phyloP scores from a whole-genome alignment of 345 rosid species.

The Salix udensis region DNA sequence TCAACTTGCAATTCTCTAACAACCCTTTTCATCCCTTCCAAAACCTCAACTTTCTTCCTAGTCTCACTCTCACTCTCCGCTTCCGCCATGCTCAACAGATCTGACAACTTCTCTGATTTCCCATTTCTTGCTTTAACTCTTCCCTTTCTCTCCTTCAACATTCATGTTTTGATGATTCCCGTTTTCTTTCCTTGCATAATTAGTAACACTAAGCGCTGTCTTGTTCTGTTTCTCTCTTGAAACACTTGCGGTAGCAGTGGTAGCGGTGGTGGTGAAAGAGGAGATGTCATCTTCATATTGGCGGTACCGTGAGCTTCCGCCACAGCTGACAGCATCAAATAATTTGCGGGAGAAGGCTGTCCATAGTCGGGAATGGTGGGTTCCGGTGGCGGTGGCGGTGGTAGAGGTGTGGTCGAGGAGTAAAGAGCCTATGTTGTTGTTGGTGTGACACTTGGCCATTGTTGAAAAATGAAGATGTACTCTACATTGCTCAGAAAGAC shows the following conservation, averaged over 20 bases:
- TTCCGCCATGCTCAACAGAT: conserved; percentile 76
- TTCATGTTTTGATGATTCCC: too few relatives aligned
- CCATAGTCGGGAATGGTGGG: conserved; percentile 54
- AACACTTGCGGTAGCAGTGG: not conserved
- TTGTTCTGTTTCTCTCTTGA: too few relatives aligned
- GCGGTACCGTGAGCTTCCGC: conserved; percentile 58
- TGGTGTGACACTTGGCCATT: conserved; percentile 75
- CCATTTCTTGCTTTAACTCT: conserved; percentile 8
- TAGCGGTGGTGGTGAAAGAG: conserved; percentile 9
- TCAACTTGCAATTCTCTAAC: conserved; percentile 58
- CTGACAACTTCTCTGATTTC: conserved; percentile 75
- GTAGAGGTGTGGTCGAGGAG: conserved; percentile 43
- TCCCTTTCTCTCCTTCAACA: not conserved
- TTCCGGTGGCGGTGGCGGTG: conserved; percentile 22
- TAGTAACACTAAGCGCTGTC: too few relatives aligned
- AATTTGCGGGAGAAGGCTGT: conserved; percentile 56
- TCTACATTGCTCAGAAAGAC: too few relatives aligned
- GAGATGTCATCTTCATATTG: conserved; percentile 28
- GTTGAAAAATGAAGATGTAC: not conserved
- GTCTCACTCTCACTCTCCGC: conserved; percentile 62
- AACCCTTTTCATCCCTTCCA: conserved; percentile 60
- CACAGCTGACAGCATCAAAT: conserved; percentile 73
- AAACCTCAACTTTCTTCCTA: conserved; percentile 61
- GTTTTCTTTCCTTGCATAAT: too few relatives aligned
- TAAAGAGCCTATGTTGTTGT: conserved; percentile 70